Evolutionary conservation across 345 rosid species (phyloP).

Genomic region (Eucalyptus regnans): DNA sequence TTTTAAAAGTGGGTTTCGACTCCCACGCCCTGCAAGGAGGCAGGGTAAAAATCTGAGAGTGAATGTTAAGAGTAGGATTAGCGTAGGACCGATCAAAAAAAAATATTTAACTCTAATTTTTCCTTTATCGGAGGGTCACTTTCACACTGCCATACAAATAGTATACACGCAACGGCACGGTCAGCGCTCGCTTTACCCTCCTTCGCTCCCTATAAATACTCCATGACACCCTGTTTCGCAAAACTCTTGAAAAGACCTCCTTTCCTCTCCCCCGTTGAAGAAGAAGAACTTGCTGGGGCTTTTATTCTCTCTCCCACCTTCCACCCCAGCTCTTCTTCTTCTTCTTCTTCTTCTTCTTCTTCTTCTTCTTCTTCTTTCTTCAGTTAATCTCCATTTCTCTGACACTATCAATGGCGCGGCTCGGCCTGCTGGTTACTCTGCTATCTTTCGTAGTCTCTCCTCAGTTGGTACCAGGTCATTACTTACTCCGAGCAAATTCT

Average conservation of each 20-base stretch:
- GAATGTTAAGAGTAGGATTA: too few species aligned
- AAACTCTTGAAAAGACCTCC: neutral
- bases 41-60: too few species aligned
- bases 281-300: neutral
- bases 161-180: too few species aligned
- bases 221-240: rapidly evolving
- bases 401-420: neutral
- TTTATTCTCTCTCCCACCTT: neutral
- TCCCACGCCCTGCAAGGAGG: too few species aligned
- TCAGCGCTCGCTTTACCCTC: too few species aligned
- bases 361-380: neutral
- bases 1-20: too few species aligned
- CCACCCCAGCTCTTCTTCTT: neutral
- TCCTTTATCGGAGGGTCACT: too few species aligned
- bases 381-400: neutral
- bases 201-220: neutral
- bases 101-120: too few species aligned
- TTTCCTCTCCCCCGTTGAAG: neutral
- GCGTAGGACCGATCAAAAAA: too few species aligned
- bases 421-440: neutral
- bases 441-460: neutral
- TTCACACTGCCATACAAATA: too few species aligned
- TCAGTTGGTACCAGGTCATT: neutral
- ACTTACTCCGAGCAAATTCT: neutral
- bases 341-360: neutral